Percentiles rank a stretch among this genome's conserved stretches.
Conservation (phyloP, 2,329 filamentous ascomycete genomes). For the Dothidotthia symphoricarpi region DNA sequence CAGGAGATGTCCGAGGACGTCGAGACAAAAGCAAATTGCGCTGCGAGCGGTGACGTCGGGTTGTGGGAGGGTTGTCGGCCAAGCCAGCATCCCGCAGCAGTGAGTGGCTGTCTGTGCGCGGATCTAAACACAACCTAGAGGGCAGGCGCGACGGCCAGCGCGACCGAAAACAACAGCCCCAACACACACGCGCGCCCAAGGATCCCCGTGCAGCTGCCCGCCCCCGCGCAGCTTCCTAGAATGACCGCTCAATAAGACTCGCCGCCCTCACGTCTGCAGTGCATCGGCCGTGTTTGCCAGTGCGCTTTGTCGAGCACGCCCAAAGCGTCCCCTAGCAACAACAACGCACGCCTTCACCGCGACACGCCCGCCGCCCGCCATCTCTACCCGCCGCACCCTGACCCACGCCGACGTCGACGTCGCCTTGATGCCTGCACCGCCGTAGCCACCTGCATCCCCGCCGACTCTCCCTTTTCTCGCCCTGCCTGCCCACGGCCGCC, state of each 20-base stretch:
- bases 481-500: conserved; percentile 3
- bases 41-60: conserved; percentile 13
- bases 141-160: conserved; percentile 13
- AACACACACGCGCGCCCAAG: background rate
- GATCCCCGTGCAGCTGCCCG: conserved; percentile 10
- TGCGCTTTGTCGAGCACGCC: conserved; percentile 40
- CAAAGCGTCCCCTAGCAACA: conserved; percentile 37
- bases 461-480: conserved; percentile 8
- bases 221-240: conserved; percentile 8
- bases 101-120: conserved; percentile 5
- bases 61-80: conserved; percentile 2
- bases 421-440: conserved; percentile 30
- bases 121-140: too few species aligned
- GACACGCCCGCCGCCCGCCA: conserved; percentile 11
- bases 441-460: conserved; percentile 7
- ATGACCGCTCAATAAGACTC: conserved; percentile 15
- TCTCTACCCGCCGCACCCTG: conserved; percentile 2
- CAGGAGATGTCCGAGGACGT: too few species aligned
- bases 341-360: conserved; percentile 17
- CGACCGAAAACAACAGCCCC: conserved; percentile 11
- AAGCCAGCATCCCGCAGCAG: conserved; percentile 2
- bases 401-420: conserved; percentile 18
- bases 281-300: conserved; percentile 33
- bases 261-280: conserved; percentile 13
- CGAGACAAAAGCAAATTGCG: too few species aligned